These are phyloP conservation scores for Fusarium multiceps DNA, from an alignment of 2,329 filamentous ascomycete genomes.

Conservation along the genomic window DNA sequence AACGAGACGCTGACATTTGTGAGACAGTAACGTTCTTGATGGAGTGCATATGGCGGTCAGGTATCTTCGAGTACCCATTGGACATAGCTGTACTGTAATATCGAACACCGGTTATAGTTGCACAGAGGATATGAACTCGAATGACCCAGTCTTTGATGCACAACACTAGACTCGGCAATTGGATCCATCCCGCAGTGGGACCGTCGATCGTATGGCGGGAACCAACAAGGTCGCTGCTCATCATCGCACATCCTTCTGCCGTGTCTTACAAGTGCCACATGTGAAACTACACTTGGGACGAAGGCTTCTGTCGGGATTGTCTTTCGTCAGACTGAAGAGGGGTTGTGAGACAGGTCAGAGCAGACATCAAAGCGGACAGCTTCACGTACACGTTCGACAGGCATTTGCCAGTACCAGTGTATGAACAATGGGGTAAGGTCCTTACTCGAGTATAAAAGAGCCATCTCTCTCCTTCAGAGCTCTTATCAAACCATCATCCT, in stretches of 20 bases:
- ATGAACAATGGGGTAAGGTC: background rate
- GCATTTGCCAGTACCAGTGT: too few species aligned
- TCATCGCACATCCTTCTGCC: background rate
- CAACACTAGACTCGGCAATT: background rate
- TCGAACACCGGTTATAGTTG: background rate
- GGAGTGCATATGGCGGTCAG: background rate
- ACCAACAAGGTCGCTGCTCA: background rate
- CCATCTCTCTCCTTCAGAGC: background rate
- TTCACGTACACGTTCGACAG: background rate
- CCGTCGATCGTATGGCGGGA: background rate
- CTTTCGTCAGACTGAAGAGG: background rate
- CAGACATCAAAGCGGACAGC: background rate
- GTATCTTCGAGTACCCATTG: background rate
- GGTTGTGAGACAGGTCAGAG: background rate
- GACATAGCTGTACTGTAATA: fast-evolving
- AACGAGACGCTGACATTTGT: background rate
- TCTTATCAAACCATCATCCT: background rate
- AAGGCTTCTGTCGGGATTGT: background rate
- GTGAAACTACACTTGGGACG: background rate
- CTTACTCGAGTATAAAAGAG: background rate
- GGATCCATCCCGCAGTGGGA: background rate
- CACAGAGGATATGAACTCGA: background rate
- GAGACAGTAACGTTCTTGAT: background rate
- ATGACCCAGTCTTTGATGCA: background rate
- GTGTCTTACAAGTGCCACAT: background rate